These are phyloP conservation scores for Pisolithus marmoratus DNA, from an alignment of 768 basidiomycete species.

Conservation along the genomic window DNA sequence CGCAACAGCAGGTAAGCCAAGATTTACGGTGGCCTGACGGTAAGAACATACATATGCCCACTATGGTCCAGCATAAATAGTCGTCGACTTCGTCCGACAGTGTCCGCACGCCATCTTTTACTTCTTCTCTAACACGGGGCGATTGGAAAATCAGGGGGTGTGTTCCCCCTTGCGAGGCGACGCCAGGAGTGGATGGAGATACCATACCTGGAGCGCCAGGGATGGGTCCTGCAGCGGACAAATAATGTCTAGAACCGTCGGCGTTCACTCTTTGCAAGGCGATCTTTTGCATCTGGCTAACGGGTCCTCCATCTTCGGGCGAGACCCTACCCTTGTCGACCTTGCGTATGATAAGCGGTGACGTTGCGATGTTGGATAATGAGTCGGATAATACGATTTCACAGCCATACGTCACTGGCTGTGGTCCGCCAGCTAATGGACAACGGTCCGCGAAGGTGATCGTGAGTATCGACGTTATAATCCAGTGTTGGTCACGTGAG, in stretches of 20 bases:
- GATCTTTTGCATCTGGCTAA: slow-evolving; percentile 96
- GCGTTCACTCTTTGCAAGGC: slow-evolving; percentile 80
- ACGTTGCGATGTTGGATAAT: slow-evolving; percentile 78
- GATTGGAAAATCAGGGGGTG: slow-evolving; percentile 77
- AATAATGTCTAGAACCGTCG: slow-evolving; percentile 80
- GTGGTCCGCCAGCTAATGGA: slow-evolving; percentile 51
- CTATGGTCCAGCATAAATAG: slow-evolving; percentile 93
- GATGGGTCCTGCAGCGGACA: slow-evolving; percentile 83
- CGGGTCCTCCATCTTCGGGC: slow-evolving; percentile 86
- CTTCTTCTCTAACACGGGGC: slow-evolving; percentile 76
- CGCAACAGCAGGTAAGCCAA: slow-evolving; percentile 15
- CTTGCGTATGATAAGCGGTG: slow-evolving; percentile 84
- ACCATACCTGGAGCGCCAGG: slow-evolving; percentile 69
- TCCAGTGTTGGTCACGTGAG: slow-evolving; percentile 44
- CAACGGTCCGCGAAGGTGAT: slow-evolving; percentile 22
- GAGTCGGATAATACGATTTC: slow-evolving; percentile 83
- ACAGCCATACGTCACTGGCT: slow-evolving; percentile 88
- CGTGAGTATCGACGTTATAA: slow-evolving; percentile 34
- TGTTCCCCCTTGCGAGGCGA: slow-evolving; percentile 70
- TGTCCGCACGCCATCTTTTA: slow-evolving; percentile 68
- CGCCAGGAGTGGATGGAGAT: slow-evolving; percentile 66
- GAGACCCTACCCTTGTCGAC: slow-evolving; percentile 86
- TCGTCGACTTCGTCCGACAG: slow-evolving; percentile 91
- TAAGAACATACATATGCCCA: slow-evolving; percentile 76
- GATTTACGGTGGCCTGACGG: slow-evolving; percentile 3